These are phyloP conservation scores for Hemerocallis citrina DNA, from an alignment of 106 monocot genomes.

Conservation along the genomic window DNA sequence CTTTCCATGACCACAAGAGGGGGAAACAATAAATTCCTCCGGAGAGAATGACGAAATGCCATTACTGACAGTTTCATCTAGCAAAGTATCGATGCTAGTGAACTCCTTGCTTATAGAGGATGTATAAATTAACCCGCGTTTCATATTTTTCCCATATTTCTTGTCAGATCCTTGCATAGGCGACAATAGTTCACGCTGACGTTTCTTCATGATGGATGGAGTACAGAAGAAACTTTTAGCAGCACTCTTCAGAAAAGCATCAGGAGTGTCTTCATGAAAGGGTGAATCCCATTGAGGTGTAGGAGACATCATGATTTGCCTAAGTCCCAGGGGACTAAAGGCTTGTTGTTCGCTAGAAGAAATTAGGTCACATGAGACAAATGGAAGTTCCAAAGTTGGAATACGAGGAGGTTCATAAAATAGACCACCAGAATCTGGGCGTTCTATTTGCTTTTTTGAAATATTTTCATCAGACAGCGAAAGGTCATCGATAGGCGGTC, in stretches of 20 bases:
- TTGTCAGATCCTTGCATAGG: constrained; percentile 62
- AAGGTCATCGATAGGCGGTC: constrained; percentile 1
- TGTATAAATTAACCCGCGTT: constrained; percentile 48
- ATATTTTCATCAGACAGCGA: constrained; percentile 19
- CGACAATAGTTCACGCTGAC: constrained; percentile 65
- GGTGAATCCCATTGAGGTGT: constrained; percentile 81
- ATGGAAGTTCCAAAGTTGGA: constrained; percentile 66
- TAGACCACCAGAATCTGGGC: constrained; percentile 27
- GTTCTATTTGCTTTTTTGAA: constrained; percentile 1
- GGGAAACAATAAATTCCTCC: constrained; percentile 7
- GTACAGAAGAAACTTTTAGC: constrained; percentile 65
- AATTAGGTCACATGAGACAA: constrained; percentile 86
- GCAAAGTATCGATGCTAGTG: constrained; percentile 3
- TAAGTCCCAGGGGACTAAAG: constrained; percentile 89
- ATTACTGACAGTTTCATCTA: constrained; percentile 3
- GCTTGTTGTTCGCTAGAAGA: constrained; percentile 67
- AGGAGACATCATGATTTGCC: constrained; percentile 75
- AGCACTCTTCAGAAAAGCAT: constrained; percentile 59
- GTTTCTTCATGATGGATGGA: constrained; percentile 90
- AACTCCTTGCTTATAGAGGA: not conserved
- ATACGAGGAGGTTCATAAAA: constrained; percentile 80
- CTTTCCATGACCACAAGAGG: constrained; percentile 12
- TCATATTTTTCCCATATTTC: constrained; percentile 51
- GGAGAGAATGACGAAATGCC: not conserved
- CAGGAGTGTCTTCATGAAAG: constrained; percentile 50